phyloP scores from a whole-genome alignment of 441 rosid genomes.

The Populus trichocarpa region DNA sequence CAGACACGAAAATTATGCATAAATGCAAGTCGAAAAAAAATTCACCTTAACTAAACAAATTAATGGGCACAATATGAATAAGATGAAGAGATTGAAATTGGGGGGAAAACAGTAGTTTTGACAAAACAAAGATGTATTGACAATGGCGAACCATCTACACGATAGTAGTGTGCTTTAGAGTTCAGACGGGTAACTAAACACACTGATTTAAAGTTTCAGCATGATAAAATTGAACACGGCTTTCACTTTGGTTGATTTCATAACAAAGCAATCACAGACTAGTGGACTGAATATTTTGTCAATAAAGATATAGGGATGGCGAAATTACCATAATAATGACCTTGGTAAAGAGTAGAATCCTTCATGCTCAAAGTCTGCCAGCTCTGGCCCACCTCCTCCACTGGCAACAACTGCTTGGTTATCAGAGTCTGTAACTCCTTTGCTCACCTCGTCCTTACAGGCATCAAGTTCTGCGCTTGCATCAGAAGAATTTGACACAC shows the following conservation, averaged over 20 bases:
- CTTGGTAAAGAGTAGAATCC: conserved; percentile 32
- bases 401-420: conserved; percentile 38
- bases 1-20: not conserved
- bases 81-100: not conserved
- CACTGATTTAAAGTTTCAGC: not conserved
- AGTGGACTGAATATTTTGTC: not conserved
- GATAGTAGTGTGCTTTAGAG: not conserved
- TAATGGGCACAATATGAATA: not conserved
- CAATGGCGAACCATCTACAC: not conserved
- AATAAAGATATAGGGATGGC: not conserved
- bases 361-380: conserved; percentile 35
- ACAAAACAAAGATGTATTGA: not conserved
- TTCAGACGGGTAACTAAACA: not conserved
- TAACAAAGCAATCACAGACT: not conserved
- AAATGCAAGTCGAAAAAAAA: not conserved
- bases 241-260: not conserved
- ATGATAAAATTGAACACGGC: not conserved
- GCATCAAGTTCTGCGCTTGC: conserved; percentile 32
- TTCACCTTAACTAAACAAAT: not conserved
- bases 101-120: too few species aligned
- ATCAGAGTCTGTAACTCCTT: conserved; percentile 37
- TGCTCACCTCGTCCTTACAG: conserved; percentile 29
- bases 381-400: conserved; percentile 61
- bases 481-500: conserved; percentile 53
- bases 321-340: conserved; percentile 61